These are phyloP conservation scores for Xerocomellus amylosporus DNA, from an alignment of 768 basidiomycete genomes.

Conservation along the genomic window DNA sequence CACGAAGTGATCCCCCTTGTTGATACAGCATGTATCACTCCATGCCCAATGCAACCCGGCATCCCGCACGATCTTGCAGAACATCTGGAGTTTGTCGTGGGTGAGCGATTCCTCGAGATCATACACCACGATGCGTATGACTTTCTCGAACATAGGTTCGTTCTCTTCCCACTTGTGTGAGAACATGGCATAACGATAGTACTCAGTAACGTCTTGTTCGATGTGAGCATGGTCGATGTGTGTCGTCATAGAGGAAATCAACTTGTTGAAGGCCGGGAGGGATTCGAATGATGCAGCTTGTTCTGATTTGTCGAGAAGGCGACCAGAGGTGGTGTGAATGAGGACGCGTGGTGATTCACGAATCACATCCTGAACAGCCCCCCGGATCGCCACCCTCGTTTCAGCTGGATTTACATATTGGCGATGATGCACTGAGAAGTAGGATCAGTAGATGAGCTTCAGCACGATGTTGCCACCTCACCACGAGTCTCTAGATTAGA, in stretches of 20 bases:
- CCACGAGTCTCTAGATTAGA: not conserved
- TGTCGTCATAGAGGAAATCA: not conserved
- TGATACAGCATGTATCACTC: conserved; percentile 10
- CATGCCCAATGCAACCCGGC: conserved; percentile 4
- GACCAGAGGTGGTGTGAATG: not conserved
- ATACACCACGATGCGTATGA: not conserved
- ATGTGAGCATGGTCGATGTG: not conserved
- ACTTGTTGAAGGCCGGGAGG: not conserved
- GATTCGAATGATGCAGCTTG: not conserved
- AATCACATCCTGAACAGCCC: not conserved
- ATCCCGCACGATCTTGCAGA: conserved; percentile 3
- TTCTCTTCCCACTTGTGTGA: conserved; percentile 7
- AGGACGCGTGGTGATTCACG: not conserved
- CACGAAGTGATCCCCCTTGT: not conserved
- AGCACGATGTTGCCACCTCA: not conserved
- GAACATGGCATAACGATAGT: conserved; percentile 3
- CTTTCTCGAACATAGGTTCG: not conserved
- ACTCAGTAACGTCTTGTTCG: not conserved
- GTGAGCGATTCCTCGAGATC: not conserved
- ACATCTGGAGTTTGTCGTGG: conserved; percentile 1
- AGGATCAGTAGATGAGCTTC: too few species aligned
- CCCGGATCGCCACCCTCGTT: too few species aligned
- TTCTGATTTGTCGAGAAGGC: not conserved
- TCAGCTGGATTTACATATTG: too few species aligned
- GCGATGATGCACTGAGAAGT: too few species aligned